Evolutionary conservation across 1,139 yeast genomes (phyloP).

Genomic region (Taiozyma sp.): DNA sequence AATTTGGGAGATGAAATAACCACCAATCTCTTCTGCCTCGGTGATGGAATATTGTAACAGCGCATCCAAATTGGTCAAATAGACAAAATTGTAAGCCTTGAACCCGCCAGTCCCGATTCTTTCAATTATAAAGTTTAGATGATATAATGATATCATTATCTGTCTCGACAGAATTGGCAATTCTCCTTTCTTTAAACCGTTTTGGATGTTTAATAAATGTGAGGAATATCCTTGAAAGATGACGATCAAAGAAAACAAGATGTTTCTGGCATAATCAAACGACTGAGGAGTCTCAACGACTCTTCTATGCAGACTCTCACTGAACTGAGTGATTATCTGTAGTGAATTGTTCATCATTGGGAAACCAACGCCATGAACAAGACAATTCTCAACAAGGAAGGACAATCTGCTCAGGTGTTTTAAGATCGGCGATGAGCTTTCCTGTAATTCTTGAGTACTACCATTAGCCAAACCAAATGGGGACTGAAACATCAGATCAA

Average conservation of each 20-base stretch:
- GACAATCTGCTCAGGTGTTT: slow-evolving; percentile 47
- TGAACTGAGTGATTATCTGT: slow-evolving; percentile 23
- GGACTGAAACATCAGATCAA: slow-evolving; percentile 24
- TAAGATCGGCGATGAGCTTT: slow-evolving; percentile 34
- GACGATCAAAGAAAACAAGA: slow-evolving; percentile 45
- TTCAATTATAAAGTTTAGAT: slow-evolving; percentile 48
- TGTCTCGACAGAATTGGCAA: slow-evolving; percentile 29
- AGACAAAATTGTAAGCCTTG: slow-evolving; percentile 63
- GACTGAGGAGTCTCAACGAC: slow-evolving; percentile 8
- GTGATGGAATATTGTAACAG: slow-evolving; percentile 29
- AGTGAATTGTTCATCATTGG: slow-evolving; percentile 23
- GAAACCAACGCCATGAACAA: slow-evolving; percentile 16
- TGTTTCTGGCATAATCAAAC: slow-evolving; percentile 33
- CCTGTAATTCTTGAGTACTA: neutral
- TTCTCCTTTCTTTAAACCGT: slow-evolving; percentile 14
- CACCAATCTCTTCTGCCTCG: slow-evolving; percentile 35
- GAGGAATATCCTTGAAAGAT: slow-evolving; percentile 53
- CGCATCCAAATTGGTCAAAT: slow-evolving; percentile 45
- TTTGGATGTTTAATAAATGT: slow-evolving; percentile 27
- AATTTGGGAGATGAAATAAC: slow-evolving; percentile 36
- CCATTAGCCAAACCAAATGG: slow-evolving; percentile 24
- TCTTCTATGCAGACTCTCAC: slow-evolving; percentile 8
- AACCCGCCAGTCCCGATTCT: slow-evolving; percentile 69
- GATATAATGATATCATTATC: slow-evolving; percentile 42
- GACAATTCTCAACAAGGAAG: slow-evolving; percentile 36